Evolutionary conservation across 257 asterid species (phyloP), one percentile per base, ranked within the genome.

Genomic region (Nicotiana attenuata): DNA sequence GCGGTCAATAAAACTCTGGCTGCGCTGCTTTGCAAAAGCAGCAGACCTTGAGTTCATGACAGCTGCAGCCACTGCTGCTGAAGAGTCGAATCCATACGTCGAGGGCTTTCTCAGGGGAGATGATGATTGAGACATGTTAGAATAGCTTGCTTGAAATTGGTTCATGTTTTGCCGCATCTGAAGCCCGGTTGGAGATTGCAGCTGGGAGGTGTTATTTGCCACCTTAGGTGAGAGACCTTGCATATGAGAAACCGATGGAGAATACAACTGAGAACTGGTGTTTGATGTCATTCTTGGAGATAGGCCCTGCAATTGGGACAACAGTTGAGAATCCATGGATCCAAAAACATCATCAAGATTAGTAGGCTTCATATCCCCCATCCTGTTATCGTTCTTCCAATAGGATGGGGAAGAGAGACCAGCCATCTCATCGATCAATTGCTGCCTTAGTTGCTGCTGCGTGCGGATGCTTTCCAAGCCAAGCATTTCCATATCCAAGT

Each of bases 1-100:
- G 0, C 97, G 94, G 84, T 93, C 94, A 6, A 90, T 81, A 20
- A 96, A 96, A 88, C 99, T 96, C 87, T 96, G 98, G 91, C 98
- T 94, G 63, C 99, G 90, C 80, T 93, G 90, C 81, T 93, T 92
- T 0, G 92, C 68, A 28, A 92, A 91, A 13, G 92, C 89, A 9
- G 97, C 86, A 1, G 97, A 92, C 82, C 99, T 87, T 0, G 98
- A 91, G 82, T 92, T 93, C 97, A 93, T 92, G 67, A 96, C 97
- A 0, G 97, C 97, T 2, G 94, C 92, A 16, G 97, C 99, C 65
- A 92, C 97, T 0, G 98, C 97, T 0, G 93, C 97, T 0, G 99
- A 90, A 1, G 98, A 87, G 88, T 95, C 98, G 0, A 89, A 95
- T 28, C 97, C 98, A 13, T 82, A 82, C 0, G 89, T 41, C 2